Conservation (phyloP, 805 yeast genomes). For the Monosporozyma aquatica region DNA sequence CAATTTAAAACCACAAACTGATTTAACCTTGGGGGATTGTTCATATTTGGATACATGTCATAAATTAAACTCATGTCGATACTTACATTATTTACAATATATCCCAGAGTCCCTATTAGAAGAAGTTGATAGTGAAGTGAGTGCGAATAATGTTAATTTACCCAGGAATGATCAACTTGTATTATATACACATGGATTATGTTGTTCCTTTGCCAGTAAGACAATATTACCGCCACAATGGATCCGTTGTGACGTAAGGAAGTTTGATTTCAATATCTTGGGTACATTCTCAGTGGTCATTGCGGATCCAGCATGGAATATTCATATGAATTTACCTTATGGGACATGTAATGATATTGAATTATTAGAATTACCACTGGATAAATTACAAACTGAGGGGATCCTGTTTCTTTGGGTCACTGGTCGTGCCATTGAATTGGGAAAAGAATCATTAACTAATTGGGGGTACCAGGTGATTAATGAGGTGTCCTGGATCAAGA, state of each 20-base stretch:
- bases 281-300: slow-evolving; percentile 80
- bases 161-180: no score
- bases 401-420: slow-evolving; percentile 86
- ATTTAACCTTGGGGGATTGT: slow-evolving; percentile 71
- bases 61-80: slow-evolving; percentile 70
- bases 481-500: slow-evolving; percentile 84
- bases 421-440: slow-evolving; percentile 84
- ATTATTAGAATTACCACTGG: slow-evolving; percentile 54
- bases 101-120: slow-evolving; percentile 29
- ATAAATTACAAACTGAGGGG: slow-evolving; percentile 73
- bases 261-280: slow-evolving; percentile 56
- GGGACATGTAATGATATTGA: slow-evolving; percentile 75
- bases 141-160: slow-evolving; percentile 8
- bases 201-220: slow-evolving; percentile 31
- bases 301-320: slow-evolving; percentile 96
- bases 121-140: slow-evolving; percentile 11
- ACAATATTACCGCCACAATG: slow-evolving; percentile 56
- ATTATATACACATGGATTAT: slow-evolving; percentile 30
- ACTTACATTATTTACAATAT: slow-evolving; percentile 59
- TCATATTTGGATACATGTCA: slow-evolving; percentile 92
- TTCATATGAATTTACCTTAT: slow-evolving; percentile 78
- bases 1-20: slow-evolving; percentile 53
- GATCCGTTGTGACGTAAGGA: slow-evolving; percentile 77
- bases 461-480: slow-evolving; percentile 81
- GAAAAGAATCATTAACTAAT: slow-evolving; percentile 59